Evolutionary conservation across 495 filamentous ascomycete genomes (phyloP).

Genomic region (Podospora fimiseda): DNA sequence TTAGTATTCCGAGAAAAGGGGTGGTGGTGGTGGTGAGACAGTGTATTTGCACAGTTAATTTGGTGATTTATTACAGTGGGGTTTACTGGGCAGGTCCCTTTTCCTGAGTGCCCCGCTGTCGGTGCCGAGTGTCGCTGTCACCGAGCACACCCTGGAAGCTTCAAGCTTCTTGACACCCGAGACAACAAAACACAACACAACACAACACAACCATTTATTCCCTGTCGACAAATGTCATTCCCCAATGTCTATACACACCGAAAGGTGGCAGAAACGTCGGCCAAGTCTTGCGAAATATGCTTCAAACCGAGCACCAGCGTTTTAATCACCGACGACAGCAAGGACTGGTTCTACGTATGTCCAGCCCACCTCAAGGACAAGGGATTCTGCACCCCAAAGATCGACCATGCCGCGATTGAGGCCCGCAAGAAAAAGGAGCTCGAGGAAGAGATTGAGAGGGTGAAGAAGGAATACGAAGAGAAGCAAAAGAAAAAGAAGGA

Average conservation of each 20-base stretch:
- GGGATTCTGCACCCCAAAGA: constrained; percentile 71
- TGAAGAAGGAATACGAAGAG: constrained; percentile 75
- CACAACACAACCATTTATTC: too few relatives aligned
- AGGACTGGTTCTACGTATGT: constrained; percentile 96
- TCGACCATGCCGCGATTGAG: constrained; percentile 68
- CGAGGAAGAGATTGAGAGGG: constrained; percentile 62
- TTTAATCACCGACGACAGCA: constrained; percentile 83
- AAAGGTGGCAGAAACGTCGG: constrained; percentile 74
- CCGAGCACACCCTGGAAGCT: too few relatives aligned
- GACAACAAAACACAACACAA: too few relatives aligned
- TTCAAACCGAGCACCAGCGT: constrained; percentile 83
- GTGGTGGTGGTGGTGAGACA: too few relatives aligned
- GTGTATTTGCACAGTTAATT: too few relatives aligned
- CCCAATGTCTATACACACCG: constrained; percentile 83
- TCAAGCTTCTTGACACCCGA: too few relatives aligned
- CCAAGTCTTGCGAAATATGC: constrained; percentile 84
- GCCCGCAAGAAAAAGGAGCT: constrained; percentile 62
- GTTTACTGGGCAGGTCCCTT: too few relatives aligned
- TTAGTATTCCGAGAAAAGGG: too few relatives aligned
- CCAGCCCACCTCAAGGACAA: constrained; percentile 76
- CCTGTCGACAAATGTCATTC: constrained; percentile 42
- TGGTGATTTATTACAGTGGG: too few relatives aligned
- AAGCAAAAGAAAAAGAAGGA: constrained; percentile 57
- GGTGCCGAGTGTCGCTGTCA: neutral
- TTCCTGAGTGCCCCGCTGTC: neutral